Conservation (phyloP, 306 rosid genomes). For the Malus fusca region DNA sequence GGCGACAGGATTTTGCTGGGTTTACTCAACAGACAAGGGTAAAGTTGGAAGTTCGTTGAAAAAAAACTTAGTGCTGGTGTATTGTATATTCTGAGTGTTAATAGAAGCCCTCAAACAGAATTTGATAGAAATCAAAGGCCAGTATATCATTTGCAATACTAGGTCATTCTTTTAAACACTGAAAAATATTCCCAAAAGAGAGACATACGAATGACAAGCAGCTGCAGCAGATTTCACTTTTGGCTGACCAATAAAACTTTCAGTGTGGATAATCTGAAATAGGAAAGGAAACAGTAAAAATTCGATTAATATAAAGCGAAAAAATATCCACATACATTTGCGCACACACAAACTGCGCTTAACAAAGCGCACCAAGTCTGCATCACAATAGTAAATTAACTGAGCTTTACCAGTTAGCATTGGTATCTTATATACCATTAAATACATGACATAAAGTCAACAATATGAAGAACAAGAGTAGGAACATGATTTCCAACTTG, state of each 20-base stretch:
- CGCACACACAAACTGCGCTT: background rate
- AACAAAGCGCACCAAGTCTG: background rate
- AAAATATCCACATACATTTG: background rate
- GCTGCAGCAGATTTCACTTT: conserved; percentile 89
- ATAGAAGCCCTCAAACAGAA: background rate
- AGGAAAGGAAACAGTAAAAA: background rate
- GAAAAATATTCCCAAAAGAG: background rate
- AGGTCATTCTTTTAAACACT: background rate
- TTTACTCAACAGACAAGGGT: background rate
- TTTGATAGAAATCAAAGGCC: background rate
- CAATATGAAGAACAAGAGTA: background rate
- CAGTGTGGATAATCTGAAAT: conserved; percentile 76
- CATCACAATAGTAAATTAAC: background rate
- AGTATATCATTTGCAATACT: background rate
- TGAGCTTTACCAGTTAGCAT: background rate
- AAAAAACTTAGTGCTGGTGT: background rate
- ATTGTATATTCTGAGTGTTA: background rate
- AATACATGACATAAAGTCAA: background rate
- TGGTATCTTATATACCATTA: background rate
- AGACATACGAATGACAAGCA: conserved; percentile 69
- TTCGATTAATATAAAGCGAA: background rate
- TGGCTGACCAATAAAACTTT: conserved; percentile 79
- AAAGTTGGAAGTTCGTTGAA: too few species aligned
- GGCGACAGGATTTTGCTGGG: too few species aligned
- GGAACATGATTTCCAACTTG: background rate